Evolutionary conservation across 305 asterid genomes (phyloP).

Genomic region (Fraxinus baroniana): DNA sequence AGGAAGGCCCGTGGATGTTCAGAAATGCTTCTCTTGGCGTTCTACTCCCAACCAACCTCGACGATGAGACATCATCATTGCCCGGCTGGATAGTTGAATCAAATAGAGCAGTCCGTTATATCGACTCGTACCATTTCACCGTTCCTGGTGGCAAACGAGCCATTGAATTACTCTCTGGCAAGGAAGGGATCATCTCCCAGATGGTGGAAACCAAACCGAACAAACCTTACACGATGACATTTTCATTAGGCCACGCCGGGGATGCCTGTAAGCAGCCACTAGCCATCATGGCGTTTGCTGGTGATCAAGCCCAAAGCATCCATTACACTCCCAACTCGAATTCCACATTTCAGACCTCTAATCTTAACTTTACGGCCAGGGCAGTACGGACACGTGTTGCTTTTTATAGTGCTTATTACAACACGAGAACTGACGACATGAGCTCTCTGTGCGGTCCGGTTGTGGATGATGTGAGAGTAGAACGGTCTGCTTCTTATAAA

Average conservation of each 20-base stretch:
- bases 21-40: conserved; percentile 87
- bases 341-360: conserved; percentile 64
- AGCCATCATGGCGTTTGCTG: conserved; percentile 93
- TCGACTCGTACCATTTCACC: conserved; percentile 74
- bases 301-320: conserved; percentile 78
- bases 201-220: conserved; percentile 85
- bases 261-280: conserved; percentile 81
- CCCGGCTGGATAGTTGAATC: conserved; percentile 99
- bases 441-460: conserved; percentile 97
- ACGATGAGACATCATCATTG: conserved; percentile 76
- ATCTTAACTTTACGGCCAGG: conserved; percentile 74
- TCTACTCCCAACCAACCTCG: conserved; percentile 89
- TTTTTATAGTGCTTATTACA: conserved; percentile 86
- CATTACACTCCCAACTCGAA: conserved; percentile 79
- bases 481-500: conserved; percentile 47
- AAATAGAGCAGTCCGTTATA: conserved; percentile 87
- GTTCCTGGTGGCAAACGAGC: conserved; percentile 94
- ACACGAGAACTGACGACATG: conserved; percentile 88
- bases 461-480: conserved; percentile 83
- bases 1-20: conserved; percentile 98
- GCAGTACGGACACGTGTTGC: conserved; percentile 86
- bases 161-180: conserved; percentile 77
- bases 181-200: conserved; percentile 94
- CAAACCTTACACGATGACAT: conserved; percentile 57
- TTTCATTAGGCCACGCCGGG: conserved; percentile 75